These are phyloP conservation scores for Castanopsis chinensis DNA, from an alignment of 306 rosid species.

Conservation along the genomic window DNA sequence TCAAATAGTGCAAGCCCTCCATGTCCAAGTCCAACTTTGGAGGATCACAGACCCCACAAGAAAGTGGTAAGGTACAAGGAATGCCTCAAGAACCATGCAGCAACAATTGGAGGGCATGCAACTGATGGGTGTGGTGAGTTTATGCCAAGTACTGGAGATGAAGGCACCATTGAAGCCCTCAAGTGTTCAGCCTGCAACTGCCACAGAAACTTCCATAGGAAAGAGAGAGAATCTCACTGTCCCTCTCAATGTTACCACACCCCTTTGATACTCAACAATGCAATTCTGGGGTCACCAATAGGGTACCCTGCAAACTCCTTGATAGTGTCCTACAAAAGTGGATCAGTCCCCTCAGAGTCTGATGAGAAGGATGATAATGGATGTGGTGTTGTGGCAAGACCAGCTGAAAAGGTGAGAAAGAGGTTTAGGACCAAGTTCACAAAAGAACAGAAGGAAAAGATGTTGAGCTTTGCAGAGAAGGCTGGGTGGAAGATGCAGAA, in stretches of 20 bases:
- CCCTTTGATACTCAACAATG: conserved; percentile 19
- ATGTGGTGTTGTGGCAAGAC: conserved; percentile 13
- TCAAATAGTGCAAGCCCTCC: conserved; percentile 9
- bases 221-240: conserved; percentile 27
- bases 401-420: conserved; percentile 36
- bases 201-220: conserved; percentile 60
- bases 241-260: conserved; percentile 6
- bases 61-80: conserved; percentile 37
- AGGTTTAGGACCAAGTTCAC: conserved; percentile 64
- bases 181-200: conserved; percentile 54
- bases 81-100: conserved; percentile 62
- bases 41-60: conserved; percentile 11
- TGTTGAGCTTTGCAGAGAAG: conserved; percentile 52
- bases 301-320: not conserved
- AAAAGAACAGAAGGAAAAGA: conserved; percentile 59
- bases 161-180: conserved; percentile 39
- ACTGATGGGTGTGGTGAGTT: conserved; percentile 61
- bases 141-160: conserved; percentile 44
- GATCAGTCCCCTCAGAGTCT: conserved; percentile 37
- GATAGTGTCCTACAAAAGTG: conserved; percentile 38
- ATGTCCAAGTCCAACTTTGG: not conserved
- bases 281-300: not conserved
- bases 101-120: conserved; percentile 53
- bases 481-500: conserved; percentile 60
- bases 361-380: conserved; percentile 26